phyloP scores from a whole-genome alignment of 2,329 filamentous ascomycete species.

The Cladosporium oxysporum region DNA sequence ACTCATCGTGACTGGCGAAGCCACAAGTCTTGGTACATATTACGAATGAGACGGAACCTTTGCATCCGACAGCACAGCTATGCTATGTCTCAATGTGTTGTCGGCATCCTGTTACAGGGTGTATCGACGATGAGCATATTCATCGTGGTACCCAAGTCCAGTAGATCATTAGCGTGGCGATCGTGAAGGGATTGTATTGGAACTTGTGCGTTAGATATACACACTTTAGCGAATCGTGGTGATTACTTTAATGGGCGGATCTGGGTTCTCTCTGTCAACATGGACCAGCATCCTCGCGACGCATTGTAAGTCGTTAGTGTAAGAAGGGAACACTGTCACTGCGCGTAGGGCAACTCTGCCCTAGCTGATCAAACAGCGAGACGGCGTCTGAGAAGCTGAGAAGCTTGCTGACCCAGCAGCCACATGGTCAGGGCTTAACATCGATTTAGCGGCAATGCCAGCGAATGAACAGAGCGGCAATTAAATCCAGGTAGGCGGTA shows the following conservation, averaged over 20 bases:
- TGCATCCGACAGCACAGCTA: not conserved
- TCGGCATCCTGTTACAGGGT: not conserved
- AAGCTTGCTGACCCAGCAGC: not conserved
- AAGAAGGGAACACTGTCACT: not conserved
- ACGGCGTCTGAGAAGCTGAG: not conserved
- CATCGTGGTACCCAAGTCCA: not conserved
- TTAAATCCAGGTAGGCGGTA: slow-evolving; percentile 4
- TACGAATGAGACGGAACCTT: not conserved
- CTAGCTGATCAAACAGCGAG: not conserved
- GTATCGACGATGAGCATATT: not conserved
- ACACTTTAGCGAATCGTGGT: not conserved
- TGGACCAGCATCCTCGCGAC: not conserved
- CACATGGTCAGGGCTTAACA: not conserved
- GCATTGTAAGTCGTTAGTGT: not conserved
- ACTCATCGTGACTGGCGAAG: not conserved
- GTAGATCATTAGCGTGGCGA: not conserved
- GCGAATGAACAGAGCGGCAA: not conserved
- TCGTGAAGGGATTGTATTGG: not conserved
- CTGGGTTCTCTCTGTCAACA: not conserved
- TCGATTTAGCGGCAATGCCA: not conserved
- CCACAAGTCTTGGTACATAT: not conserved
- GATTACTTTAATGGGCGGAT: not conserved
- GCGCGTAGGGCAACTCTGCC: not conserved
- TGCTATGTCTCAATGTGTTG: not conserved
- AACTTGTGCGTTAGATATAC: not conserved